These are phyloP conservation scores for Anisodus acutangulus DNA, from an alignment of 257 asterid genomes.

Conservation along the genomic window DNA sequence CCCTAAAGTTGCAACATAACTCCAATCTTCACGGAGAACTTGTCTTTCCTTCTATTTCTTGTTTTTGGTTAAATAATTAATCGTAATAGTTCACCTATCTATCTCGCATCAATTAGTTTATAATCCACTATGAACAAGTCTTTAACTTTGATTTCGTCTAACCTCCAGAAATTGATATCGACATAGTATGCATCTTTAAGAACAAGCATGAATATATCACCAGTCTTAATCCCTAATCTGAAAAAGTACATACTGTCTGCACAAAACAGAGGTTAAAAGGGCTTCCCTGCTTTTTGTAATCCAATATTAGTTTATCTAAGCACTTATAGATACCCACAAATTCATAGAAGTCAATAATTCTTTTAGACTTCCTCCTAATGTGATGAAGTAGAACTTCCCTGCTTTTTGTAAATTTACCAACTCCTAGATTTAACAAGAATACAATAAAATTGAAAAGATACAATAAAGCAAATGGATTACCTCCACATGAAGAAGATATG, in stretches of 20 bases:
- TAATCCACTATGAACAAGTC: no score
- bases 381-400: not conserved
- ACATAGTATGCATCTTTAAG: not conserved
- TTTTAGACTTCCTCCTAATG: not conserved
- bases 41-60: no score
- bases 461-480: constrained; percentile 33
- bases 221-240: not conserved
- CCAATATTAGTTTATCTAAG: not conserved
- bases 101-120: no score
- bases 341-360: no score
- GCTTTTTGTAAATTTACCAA: not conserved
- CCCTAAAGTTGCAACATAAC: no score
- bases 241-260: not conserved
- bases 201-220: not conserved
- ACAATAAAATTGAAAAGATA: not conserved
- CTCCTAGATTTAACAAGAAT: not conserved
- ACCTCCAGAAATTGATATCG: no score
- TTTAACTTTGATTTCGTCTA: no score
- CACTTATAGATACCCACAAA: not conserved
- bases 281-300: not conserved
- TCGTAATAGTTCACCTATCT: no score
- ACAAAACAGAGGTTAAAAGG: not conserved
- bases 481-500: constrained; percentile 78
- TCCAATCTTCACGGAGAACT: no score
- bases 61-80: no score